Base-by-base conservation (phyloP, 805 yeast species). In the Metschnikowia noctiluminum region DNA sequence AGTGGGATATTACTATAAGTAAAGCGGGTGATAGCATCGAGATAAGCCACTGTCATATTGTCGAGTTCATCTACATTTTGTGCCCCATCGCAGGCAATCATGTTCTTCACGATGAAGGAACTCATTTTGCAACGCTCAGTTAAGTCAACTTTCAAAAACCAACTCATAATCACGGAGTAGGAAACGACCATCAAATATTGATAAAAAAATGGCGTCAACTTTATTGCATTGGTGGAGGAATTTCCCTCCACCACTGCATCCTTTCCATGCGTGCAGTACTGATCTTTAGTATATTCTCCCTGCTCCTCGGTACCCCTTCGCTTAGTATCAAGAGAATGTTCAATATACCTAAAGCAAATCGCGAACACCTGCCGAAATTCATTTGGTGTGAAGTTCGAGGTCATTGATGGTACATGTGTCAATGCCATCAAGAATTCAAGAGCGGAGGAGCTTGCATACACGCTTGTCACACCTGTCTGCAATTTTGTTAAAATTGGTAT, bases 311-410 rank as follows among this genome's bases (percentile, higher is more conserved):
- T 15, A 49, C 58, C 43, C 60, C 70, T 54, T 43, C 63, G 55
- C 53, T 69, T 55, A 48, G 64, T 60, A 55, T 86, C 90, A 44
- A 77, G 73, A 1, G 89, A 80, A 59, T 82, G 84, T 59, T 87
- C 88, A 46, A 89, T 85, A 57, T 83, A 85, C 57, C 84, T 84
- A 69, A 89, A 87, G 1, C 90, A 85, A 62, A 89, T 86, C 1
- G 87, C 96, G 69, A 89, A 87, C 2, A 89, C 88, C 41, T 90
- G 73, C 58, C 83, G 85, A 62, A 77, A 85, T 57, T 89, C 96
- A 43, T 87, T 94, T 15, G 77, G 74, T 3, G 87, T 85, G 61
- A 89, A 85, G 57, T 84, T 84, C 1, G 88, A 76, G 1, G 87
- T 82, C 49, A 89, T 65, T 1, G 79, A 65, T 0, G 92, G 90